phyloP scores from a whole-genome alignment of 495 filamentous ascomycete genomes.

The Penicillium argentinense region DNA sequence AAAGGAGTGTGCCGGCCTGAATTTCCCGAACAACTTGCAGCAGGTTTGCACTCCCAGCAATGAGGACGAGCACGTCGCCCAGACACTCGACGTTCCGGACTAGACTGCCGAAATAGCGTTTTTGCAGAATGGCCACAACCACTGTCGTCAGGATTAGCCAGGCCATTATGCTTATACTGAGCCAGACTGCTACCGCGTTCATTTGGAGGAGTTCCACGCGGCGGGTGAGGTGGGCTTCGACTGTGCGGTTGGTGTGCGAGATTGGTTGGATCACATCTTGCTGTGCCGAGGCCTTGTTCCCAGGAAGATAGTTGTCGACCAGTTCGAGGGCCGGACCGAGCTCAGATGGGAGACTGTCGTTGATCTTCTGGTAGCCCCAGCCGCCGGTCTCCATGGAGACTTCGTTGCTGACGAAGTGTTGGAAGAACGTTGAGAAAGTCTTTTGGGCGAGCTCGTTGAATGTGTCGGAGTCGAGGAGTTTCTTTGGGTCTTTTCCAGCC shows the following conservation, averaged over 20 bases:
- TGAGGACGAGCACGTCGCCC: slow-evolving; percentile 19
- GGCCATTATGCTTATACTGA: slow-evolving; percentile 35
- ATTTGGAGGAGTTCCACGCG: slow-evolving; percentile 32
- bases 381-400: slow-evolving; percentile 22
- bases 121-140: slow-evolving; percentile 21
- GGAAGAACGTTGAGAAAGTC: slow-evolving; percentile 38
- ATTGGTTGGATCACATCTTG: slow-evolving; percentile 22
- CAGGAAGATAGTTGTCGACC: slow-evolving; percentile 1
- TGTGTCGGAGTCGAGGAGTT: slow-evolving; percentile 22
- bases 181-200: slow-evolving; percentile 31
- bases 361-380: slow-evolving; percentile 31
- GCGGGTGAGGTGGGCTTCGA: slow-evolving; percentile 11
- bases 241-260: slow-evolving; percentile 22
- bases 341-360: slow-evolving; percentile 21
- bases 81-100: slow-evolving; percentile 23
- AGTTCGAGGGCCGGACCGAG: slow-evolving; percentile 15
- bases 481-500: slow-evolving; percentile 24
- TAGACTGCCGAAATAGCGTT: slow-evolving; percentile 19
- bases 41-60: slow-evolving; percentile 20
- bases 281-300: background rate
- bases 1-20: slow-evolving; percentile 9
- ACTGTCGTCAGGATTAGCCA: slow-evolving; percentile 30
- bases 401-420: slow-evolving; percentile 35
- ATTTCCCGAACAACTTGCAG: slow-evolving; percentile 17
- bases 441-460: slow-evolving; percentile 22